Base-by-base conservation (phyloP, 352 stramenopile species). In the Phytophthora hibernalis region DNA sequence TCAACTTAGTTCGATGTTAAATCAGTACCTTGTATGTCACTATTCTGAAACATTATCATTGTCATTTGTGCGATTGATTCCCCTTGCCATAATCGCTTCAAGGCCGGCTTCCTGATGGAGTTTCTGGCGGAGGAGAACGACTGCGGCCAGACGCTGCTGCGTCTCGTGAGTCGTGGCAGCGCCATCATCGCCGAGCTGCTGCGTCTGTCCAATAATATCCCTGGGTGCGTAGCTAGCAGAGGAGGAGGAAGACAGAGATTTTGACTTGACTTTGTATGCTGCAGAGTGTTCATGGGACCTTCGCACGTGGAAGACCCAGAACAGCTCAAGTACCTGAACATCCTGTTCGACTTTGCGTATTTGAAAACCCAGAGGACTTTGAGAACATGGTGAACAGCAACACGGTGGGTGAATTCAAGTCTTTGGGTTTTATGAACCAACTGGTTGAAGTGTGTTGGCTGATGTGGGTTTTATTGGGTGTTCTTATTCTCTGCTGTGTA, bases 341-440 rank as follows among this genome's bases (percentile, higher is more conserved):
- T 99, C 44, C 68, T 98, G 24, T 99, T 99, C 67, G 95, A 98
- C 69, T 98, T 98, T 79, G 79, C 82, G 18, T 99, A 99, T 64
- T 61, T 98, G 51, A 97, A 97, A 97, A 96, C 61, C 91, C 93
- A 1, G 95, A 98, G 64, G 92, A 98, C 59, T 98, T 93, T 71
- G 96, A 99, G 65, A 97, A 93, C 50, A 91, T 91, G 82, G 81
- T 98, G 56, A 96, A 95, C 76, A 95, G 80, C 79, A 92, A 93
- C 71, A 95, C 88, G 76, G 87, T 95, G 54, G 40, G 75, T 73
- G 13, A 26, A 50, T 43, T 10, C 21, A 33, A 33, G 28, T 31
- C 28, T 33, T 21, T 50, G 42, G 30, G 20, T 48, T 31, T 55
- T 64, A 40, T 59, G 24, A 50, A 57, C 12, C 33, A 40, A 5